phyloP scores from a whole-genome alignment of 2,329 filamentous ascomycete genomes.

The Coniella lustricola region DNA sequence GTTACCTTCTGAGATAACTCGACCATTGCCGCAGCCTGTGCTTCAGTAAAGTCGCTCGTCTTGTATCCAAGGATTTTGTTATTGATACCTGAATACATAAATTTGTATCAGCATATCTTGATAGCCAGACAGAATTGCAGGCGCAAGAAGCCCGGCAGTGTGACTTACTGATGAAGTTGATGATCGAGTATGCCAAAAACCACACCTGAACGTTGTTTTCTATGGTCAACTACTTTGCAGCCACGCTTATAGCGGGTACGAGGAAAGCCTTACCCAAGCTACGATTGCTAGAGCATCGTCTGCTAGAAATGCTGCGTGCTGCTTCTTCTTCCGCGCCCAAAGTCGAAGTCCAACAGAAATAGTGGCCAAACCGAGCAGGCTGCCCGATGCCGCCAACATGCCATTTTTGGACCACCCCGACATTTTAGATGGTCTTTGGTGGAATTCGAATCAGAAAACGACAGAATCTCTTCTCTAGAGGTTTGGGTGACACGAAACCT shows the following conservation, averaged over 20 bases:
- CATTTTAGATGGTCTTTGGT: slow-evolving; percentile 2
- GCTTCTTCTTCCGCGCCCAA: slow-evolving; percentile 10
- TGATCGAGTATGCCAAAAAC: neutral
- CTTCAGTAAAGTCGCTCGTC: too few species aligned
- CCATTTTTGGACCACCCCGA: slow-evolving; percentile 13
- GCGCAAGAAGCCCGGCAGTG: too few species aligned
- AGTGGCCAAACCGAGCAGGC: slow-evolving; percentile 10
- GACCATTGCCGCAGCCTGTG: too few species aligned
- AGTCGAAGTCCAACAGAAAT: slow-evolving; percentile 17
- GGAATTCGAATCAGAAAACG: too few species aligned
- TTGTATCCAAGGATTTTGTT: too few species aligned
- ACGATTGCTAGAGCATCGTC: slow-evolving; percentile 18
- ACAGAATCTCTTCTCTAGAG: too few species aligned
- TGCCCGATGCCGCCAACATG: slow-evolving; percentile 7
- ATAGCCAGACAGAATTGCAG: too few species aligned
- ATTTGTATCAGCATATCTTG: too few species aligned
- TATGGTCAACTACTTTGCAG: neutral
- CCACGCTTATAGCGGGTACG: neutral
- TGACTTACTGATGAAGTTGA: slow-evolving; percentile 1
- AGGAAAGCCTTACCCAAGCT: slow-evolving; percentile 2
- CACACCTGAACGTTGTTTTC: neutral
- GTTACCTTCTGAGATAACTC: slow-evolving; percentile 2
- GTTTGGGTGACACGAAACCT: too few species aligned
- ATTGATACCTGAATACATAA: too few species aligned
- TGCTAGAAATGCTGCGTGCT: slow-evolving; percentile 11